Evolutionary conservation across 1,139 yeast species (phyloP).

Genomic region (Nakaseomyces bracarensis): DNA sequence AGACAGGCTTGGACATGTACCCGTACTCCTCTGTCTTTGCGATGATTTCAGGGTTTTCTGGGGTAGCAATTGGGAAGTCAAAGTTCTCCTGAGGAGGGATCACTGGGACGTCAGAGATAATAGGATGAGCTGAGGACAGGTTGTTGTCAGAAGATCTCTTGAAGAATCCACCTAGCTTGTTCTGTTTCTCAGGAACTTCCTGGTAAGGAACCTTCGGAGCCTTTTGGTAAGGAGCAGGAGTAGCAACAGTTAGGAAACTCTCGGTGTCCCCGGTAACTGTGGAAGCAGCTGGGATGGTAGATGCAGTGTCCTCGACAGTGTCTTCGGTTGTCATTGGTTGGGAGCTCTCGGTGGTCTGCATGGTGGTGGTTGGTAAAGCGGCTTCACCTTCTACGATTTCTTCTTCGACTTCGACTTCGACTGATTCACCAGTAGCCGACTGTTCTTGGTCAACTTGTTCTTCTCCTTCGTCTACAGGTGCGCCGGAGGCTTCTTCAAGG

Average conservation of each 20-base stretch:
- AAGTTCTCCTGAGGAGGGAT: constrained; percentile 8
- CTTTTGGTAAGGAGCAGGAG: constrained; percentile 2
- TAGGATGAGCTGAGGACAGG: background rate
- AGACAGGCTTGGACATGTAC: constrained; percentile 26
- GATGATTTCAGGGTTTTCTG: constrained; percentile 27
- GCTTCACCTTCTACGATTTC: constrained; percentile 6
- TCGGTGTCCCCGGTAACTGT: too few relatives aligned
- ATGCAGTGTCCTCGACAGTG: constrained; percentile 4
- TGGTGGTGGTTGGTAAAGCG: too few relatives aligned
- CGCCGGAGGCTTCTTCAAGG: background rate
- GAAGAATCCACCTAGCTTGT: background rate
- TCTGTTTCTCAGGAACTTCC: background rate
- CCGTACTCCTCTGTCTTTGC: constrained; percentile 25
- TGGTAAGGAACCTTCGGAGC: constrained; percentile 4
- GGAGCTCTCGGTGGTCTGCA: too few relatives aligned
- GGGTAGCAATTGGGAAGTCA: constrained; percentile 24
- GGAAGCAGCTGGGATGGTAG: constrained; percentile 2
- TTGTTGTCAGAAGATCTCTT: background rate
- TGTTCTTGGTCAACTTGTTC: background rate
- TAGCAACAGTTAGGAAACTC: constrained; percentile 4
- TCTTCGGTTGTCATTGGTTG: too few relatives aligned
- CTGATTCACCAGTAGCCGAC: background rate
- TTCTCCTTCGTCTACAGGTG: background rate
- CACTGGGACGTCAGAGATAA: constrained; percentile 2
- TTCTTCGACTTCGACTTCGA: constrained; percentile 5